Percentiles rank a stretch among this genome's conserved stretches.
Conservation (phyloP, 2,329 filamentous ascomycete species). For the Basipetospora chlamydospora region DNA sequence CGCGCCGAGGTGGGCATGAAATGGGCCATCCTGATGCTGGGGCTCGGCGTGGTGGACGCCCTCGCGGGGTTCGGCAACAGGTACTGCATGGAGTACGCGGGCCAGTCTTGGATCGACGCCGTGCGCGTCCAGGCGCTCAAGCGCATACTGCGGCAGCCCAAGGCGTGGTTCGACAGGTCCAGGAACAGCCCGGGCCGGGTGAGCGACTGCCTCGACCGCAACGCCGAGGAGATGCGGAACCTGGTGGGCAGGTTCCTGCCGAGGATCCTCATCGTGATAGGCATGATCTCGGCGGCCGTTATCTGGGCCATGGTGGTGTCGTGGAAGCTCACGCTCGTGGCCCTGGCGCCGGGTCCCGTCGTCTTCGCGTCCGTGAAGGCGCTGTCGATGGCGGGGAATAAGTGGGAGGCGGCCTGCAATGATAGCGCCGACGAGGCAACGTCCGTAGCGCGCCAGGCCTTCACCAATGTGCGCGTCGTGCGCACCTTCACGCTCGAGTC, state of each 20-base stretch:
- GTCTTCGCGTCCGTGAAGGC: conserved; percentile 50
- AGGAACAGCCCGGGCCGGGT: conserved; percentile 47
- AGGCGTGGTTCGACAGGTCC: conserved; percentile 61
- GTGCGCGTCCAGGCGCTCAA: conserved; percentile 55
- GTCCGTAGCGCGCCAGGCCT: conserved; percentile 42
- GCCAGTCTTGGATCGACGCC: conserved; percentile 62
- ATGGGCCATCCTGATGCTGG: conserved; percentile 59
- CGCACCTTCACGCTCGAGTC: conserved; percentile 58
- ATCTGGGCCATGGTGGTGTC: conserved; percentile 59
- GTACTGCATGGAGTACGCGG: conserved; percentile 56
- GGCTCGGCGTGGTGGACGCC: conserved; percentile 53
- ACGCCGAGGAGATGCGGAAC: conserved; percentile 77
- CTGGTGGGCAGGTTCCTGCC: conserved; percentile 66
- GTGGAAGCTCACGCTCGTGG: conserved; percentile 71
- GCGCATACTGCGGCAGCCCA: conserved; percentile 60
- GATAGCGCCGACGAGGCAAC: conserved; percentile 44
- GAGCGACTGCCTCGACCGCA: conserved; percentile 59
- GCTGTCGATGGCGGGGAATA: conserved; percentile 49
- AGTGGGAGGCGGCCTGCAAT: conserved; percentile 60
- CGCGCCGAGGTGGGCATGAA: conserved; percentile 32
- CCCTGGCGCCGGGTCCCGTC: conserved; percentile 52
- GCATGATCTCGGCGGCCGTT: conserved; percentile 56
- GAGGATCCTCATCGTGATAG: conserved; percentile 47
- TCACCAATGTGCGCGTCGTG: conserved; percentile 67
- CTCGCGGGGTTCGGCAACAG: conserved; percentile 49